phyloP scores from a whole-genome alignment of 202 grass and related monocot species.

The Sporobolus alterniflorus region DNA sequence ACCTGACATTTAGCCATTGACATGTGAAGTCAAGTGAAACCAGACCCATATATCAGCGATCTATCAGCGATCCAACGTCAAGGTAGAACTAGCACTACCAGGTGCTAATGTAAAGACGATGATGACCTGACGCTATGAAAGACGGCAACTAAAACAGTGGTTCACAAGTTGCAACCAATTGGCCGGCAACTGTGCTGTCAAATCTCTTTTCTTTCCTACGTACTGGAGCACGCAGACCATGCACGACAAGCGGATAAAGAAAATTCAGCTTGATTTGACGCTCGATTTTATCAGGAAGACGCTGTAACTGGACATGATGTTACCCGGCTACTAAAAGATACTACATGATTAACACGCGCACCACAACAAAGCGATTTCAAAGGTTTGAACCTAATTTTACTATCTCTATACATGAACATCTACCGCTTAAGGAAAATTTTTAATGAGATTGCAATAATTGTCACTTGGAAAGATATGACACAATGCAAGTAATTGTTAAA shows the following conservation, averaged over 20 bases:
- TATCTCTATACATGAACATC: too few relatives aligned
- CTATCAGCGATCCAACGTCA: not conserved
- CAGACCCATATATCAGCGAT: not conserved
- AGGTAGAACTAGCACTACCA: not conserved
- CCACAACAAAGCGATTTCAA: not conserved
- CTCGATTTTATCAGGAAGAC: not conserved
- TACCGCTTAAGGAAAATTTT: too few relatives aligned
- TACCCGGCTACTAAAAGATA: not conserved
- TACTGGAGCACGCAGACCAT: not conserved
- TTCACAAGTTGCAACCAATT: not conserved
- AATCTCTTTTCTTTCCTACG: not conserved
- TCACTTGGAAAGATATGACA: too few relatives aligned
- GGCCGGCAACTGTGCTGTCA: not conserved
- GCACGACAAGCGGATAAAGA: not conserved
- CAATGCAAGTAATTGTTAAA: too few relatives aligned
- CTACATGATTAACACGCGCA: too few relatives aligned
- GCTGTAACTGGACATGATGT: not conserved
- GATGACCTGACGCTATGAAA: too few relatives aligned
- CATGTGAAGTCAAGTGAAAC: too few relatives aligned
- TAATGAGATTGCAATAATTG: too few relatives aligned
- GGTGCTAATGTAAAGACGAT: not conserved
- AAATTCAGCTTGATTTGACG: not conserved
- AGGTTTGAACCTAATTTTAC: not conserved
- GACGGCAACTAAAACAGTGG: too few relatives aligned
- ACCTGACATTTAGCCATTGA: too few relatives aligned